Percentiles rank a stretch among this genome's conserved stretches.
Conservation (phyloP, 768 basidiomycete species). For the Auricularia sp. region DNA sequence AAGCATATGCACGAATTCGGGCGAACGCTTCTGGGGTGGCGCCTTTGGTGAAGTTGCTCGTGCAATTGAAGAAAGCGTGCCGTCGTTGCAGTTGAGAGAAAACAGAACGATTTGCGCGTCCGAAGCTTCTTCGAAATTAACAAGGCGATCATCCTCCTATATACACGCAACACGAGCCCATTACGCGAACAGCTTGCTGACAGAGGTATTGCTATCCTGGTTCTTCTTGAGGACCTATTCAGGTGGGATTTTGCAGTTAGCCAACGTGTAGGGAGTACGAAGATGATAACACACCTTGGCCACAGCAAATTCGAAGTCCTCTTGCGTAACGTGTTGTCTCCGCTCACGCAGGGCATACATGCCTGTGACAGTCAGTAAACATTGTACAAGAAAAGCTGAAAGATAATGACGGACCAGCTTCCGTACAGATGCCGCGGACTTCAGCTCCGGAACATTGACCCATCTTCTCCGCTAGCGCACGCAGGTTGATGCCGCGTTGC, state of each 20-base stretch:
- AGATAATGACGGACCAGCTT: conserved; percentile 55
- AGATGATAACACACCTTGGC: conserved; percentile 55
- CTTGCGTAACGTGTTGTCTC: conserved; percentile 93
- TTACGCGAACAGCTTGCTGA: conserved; percentile 89
- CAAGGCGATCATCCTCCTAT: too few relatives aligned
- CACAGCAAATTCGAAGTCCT: conserved; percentile 97
- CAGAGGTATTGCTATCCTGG: conserved; percentile 87
- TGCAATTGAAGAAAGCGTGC: too few relatives aligned
- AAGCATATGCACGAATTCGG: too few relatives aligned
- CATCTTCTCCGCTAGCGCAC: conserved; percentile 96
- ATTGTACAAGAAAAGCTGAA: not conserved
- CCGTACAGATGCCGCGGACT: conserved; percentile 93
- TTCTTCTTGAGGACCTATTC: conserved; percentile 83
- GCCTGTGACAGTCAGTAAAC: conserved; percentile 30
- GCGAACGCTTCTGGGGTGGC: too few relatives aligned
- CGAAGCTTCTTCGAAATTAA: too few relatives aligned
- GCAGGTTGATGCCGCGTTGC: conserved; percentile 95
- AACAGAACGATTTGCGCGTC: too few relatives aligned
- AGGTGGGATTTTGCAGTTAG: not conserved
- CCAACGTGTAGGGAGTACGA: not conserved
- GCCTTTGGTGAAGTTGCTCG: too few relatives aligned
- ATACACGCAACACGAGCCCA: conserved; percentile 6
- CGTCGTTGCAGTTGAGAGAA: too few relatives aligned
- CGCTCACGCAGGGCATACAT: conserved; percentile 97
- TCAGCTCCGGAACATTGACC: conserved; percentile 97